These are phyloP conservation scores for Biancaea sappan DNA, from an alignment of 306 rosid genomes.

Conservation along the genomic window DNA sequence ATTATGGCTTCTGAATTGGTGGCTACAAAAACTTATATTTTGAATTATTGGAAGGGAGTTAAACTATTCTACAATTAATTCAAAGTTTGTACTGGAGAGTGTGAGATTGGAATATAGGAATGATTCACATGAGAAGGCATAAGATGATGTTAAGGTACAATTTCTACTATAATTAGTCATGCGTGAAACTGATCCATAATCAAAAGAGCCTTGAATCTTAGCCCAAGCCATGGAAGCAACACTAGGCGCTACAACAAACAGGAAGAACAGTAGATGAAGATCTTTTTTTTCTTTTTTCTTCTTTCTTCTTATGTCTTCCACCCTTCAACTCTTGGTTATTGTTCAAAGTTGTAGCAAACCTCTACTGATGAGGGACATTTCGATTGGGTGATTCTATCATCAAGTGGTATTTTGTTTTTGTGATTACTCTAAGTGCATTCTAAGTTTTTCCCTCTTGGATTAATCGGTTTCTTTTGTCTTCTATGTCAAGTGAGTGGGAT, in stretches of 20 bases:
- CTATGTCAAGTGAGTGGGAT: too few relatives aligned
- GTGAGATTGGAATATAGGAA: slow-evolving; percentile 82
- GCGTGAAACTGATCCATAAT: slow-evolving; percentile 38
- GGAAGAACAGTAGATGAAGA: slow-evolving; percentile 85
- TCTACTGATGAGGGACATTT: too few relatives aligned
- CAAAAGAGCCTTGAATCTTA: slow-evolving; percentile 80
- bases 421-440: too few relatives aligned
- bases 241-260: slow-evolving; percentile 95
- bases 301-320: too few relatives aligned
- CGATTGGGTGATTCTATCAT: too few relatives aligned
- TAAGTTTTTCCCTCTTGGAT: too few relatives aligned
- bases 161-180: neutral
- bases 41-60: slow-evolving; percentile 34
- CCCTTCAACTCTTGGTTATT: too few relatives aligned
- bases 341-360: too few relatives aligned
- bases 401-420: too few relatives aligned
- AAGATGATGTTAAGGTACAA: slow-evolving; percentile 63
- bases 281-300: too few relatives aligned
- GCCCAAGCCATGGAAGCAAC: slow-evolving; percentile 97
- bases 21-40: neutral
- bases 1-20: neutral
- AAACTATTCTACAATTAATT: slow-evolving; percentile 14
- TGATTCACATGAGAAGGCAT: slow-evolving; percentile 68
- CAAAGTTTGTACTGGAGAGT: slow-evolving; percentile 54
- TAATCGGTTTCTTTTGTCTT: too few relatives aligned